Evolutionary conservation across 2,329 filamentous ascomycete genomes (phyloP), one percentile per base, ranked within the genome.

Genomic region (Alternaria arborescens): DNA sequence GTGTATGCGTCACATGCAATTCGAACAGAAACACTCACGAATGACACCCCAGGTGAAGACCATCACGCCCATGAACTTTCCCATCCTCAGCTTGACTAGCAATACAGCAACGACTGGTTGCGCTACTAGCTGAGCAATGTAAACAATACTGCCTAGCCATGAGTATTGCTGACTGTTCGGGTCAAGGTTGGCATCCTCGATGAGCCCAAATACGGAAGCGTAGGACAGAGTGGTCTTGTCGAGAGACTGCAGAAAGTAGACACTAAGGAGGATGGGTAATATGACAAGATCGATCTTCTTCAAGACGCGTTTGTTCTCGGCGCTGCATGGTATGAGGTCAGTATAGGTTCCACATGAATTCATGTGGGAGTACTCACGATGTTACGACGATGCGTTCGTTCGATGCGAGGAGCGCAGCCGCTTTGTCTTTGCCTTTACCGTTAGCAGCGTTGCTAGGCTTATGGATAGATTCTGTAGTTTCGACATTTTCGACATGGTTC

Each of bases 201-300:
- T 83, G 11, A 90, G 79, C 3, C 87, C 87, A 65, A 89, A 89
- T 11, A 89, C 85, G 0, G 87, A 88, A 3, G 86, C 86, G 67
- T 89, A 90, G 2, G 78, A 81, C 3, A 89, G 79, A 0, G 86
- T 87, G 0, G 86, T 84, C 73, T 90, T 90, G 77, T 89, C 88
- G 6, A 89, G 79, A 11, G 83, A 84, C 64, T 90, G 88, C 0
- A 89, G 81, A 69, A 87, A 89, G 75, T 89, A 90, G 20, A 88
- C 85, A 7, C 82, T 81, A 11, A 89, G 78, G 58, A 90, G 84
- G 55, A 86, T 81, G 0, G 85, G 84, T 12, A 87, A 75, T 22
- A 87, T 79, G 52, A 80, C 73, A 24, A 82, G 70, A 67, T 87
- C 85, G 56, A 87, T 86, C 63, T 80, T 81, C 28, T 80, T 79